A percentile compares a stretch with the other conserved stretches of the same genome.
Conservation (phyloP, 345 rosid species). For the Garcia nutans region DNA sequence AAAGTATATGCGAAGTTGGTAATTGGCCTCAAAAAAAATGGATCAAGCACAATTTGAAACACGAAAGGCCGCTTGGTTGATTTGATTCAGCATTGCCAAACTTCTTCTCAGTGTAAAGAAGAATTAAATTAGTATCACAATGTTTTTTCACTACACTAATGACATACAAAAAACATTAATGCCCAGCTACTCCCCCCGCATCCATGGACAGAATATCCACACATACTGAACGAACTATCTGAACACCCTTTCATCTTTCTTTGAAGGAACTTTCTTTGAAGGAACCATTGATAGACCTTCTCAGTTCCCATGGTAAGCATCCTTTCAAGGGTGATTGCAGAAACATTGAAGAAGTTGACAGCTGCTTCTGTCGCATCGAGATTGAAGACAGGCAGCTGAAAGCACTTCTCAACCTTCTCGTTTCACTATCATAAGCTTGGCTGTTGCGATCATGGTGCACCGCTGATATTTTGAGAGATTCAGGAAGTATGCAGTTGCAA, state of each 20-base stretch:
- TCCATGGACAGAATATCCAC: slow-evolving; percentile 3
- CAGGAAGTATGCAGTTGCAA: slow-evolving; percentile 92
- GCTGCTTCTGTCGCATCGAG: slow-evolving; percentile 80
- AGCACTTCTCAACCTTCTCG: slow-evolving; percentile 54
- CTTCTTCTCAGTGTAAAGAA: not conserved
- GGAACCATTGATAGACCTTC: slow-evolving; percentile 53
- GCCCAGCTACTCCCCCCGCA: not conserved
- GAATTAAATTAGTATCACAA: slow-evolving; percentile 6
- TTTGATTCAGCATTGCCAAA: not conserved
- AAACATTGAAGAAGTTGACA: slow-evolving; percentile 64
- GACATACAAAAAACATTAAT: slow-evolving; percentile 12
- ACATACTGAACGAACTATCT: slow-evolving; percentile 2
- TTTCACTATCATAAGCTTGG: slow-evolving; percentile 66
- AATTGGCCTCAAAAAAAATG: not conserved
- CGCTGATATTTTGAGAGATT: slow-evolving; percentile 65
- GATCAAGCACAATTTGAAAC: not conserved
- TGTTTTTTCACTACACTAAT: not conserved
- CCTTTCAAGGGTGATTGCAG: slow-evolving; percentile 26
- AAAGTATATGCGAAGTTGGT: not conserved
- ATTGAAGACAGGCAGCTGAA: slow-evolving; percentile 79
- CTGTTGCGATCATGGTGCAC: slow-evolving; percentile 59
- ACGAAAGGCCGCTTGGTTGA: not conserved
- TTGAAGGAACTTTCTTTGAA: slow-evolving; percentile 69
- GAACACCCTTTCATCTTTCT: slow-evolving; percentile 49
- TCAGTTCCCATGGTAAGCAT: slow-evolving; percentile 22